Conservation (phyloP, 352 stramenopile species). For the Globisporangium paddicum region DNA sequence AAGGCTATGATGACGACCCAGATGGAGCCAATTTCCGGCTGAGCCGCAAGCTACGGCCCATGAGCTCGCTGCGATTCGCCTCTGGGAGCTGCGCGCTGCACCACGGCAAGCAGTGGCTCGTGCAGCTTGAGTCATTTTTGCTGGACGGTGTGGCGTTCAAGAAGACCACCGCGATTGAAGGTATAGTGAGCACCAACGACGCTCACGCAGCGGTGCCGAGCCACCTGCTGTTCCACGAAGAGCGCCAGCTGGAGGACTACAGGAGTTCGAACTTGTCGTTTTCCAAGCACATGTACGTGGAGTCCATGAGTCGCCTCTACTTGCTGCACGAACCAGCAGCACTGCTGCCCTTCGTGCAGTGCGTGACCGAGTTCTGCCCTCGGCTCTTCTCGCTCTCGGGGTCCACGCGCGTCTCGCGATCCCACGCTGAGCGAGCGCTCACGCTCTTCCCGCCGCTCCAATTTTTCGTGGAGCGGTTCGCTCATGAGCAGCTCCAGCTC, state of each 20-base stretch:
- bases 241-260: conserved; percentile 68
- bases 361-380: conserved; percentile 54
- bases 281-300: conserved; percentile 87
- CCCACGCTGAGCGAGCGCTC: conserved; percentile 66
- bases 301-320: conserved; percentile 78
- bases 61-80: conserved; percentile 78
- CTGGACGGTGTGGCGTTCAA: conserved; percentile 53
- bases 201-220: conserved; percentile 27
- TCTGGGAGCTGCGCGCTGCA: conserved; percentile 46
- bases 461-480: conserved; percentile 37
- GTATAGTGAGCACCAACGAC: background rate
- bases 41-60: conserved; percentile 70
- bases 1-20: conserved; percentile 13
- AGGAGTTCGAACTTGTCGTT: conserved; percentile 64
- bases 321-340: conserved; percentile 55
- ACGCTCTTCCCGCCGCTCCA: conserved; percentile 51
- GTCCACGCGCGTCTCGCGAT: conserved; percentile 27
- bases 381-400: conserved; percentile 65
- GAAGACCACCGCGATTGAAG: background rate
- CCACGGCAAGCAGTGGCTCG: conserved; percentile 61
- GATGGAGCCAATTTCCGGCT: conserved; percentile 50
- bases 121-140: conserved; percentile 69
- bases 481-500: conserved; percentile 6
- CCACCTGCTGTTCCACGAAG: conserved; percentile 80
- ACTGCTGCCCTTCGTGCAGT: conserved; percentile 57